Evolutionary conservation across 2,329 filamentous ascomycete genomes (phyloP).

Genomic region (Phialocephala sp.): DNA sequence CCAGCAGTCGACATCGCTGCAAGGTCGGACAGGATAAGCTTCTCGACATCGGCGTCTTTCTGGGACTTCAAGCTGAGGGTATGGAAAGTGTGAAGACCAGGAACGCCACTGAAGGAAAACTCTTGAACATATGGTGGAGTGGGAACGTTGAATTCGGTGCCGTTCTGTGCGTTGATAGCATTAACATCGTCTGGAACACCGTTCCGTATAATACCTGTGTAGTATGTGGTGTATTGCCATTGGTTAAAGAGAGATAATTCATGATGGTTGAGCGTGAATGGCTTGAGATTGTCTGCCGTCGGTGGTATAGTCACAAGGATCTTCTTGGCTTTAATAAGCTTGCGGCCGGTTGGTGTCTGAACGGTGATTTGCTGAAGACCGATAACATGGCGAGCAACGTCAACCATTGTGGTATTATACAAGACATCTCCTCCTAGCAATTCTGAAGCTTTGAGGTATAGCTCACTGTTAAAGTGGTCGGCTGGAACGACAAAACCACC

Average conservation of each 20-base stretch:
- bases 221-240: constrained; percentile 45
- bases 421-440: constrained; percentile 17
- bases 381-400: constrained; percentile 6
- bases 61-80: not conserved
- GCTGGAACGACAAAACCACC: constrained; percentile 14
- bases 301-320: constrained; percentile 50
- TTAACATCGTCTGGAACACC: constrained; percentile 36
- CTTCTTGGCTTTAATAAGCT: constrained; percentile 47
- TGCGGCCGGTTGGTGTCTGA: constrained; percentile 40
- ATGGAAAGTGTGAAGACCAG: constrained; percentile 16
- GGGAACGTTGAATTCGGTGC: constrained; percentile 40
- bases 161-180: constrained; percentile 35
- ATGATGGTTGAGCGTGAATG: constrained; percentile 43
- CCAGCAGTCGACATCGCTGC: constrained; percentile 8
- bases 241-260: constrained; percentile 46
- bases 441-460: constrained; percentile 14
- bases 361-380: constrained; percentile 40
- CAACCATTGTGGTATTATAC: constrained; percentile 2
- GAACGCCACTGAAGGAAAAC: constrained; percentile 31
- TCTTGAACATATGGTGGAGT: constrained; percentile 38
- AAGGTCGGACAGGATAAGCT: not conserved
- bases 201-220: constrained; percentile 42
- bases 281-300: constrained; percentile 40
- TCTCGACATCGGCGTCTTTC: not conserved
- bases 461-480: constrained; percentile 10